Conservation (phyloP, 805 yeast genomes). For the Brettanomyces anomalus region DNA sequence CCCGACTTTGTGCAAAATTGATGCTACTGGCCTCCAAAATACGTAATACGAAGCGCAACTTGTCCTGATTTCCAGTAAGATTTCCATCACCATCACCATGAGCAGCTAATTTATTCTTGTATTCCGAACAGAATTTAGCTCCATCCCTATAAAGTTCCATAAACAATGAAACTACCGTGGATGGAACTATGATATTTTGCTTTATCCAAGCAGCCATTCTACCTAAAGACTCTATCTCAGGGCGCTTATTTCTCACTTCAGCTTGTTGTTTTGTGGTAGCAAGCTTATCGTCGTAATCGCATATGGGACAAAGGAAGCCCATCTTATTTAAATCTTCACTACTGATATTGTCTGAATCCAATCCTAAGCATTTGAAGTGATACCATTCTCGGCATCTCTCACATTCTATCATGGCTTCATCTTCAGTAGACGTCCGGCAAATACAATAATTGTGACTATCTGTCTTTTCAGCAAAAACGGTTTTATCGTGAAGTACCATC, state of each 20-base stretch:
- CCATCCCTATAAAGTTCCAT: conserved; percentile 8
- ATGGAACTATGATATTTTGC: conserved; percentile 8
- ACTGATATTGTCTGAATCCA: conserved; percentile 14
- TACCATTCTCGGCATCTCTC: conserved; percentile 68
- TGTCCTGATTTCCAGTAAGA: conserved; percentile 1
- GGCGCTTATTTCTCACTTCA: conserved; percentile 5
- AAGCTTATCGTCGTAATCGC: conserved; percentile 29
- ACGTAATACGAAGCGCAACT: conserved; percentile 34
- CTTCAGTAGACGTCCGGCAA: conserved; percentile 48
- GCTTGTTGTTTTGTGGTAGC: conserved; percentile 13
- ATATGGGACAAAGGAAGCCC: conserved; percentile 43
- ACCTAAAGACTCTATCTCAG: conserved; percentile 8
- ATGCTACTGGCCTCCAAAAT: conserved; percentile 38
- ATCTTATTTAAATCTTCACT: conserved; percentile 16
- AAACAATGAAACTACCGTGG: conserved; percentile 11
- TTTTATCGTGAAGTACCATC: conserved; percentile 4
- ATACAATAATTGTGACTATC: conserved; percentile 36
- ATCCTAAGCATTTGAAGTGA: conserved; percentile 49
- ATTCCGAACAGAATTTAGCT: conserved; percentile 6
- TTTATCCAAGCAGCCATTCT: conserved; percentile 8
- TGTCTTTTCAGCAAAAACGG: conserved; percentile 11
- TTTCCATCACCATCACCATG: not conserved
- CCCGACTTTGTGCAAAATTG: conserved; percentile 11
- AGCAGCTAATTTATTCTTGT: not conserved
- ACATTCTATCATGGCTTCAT: conserved; percentile 61